Percentiles rank a stretch among this genome's conserved stretches.
Conservation (phyloP, 2,329 filamentous ascomycete species). For the Calonectria leucothoes region DNA sequence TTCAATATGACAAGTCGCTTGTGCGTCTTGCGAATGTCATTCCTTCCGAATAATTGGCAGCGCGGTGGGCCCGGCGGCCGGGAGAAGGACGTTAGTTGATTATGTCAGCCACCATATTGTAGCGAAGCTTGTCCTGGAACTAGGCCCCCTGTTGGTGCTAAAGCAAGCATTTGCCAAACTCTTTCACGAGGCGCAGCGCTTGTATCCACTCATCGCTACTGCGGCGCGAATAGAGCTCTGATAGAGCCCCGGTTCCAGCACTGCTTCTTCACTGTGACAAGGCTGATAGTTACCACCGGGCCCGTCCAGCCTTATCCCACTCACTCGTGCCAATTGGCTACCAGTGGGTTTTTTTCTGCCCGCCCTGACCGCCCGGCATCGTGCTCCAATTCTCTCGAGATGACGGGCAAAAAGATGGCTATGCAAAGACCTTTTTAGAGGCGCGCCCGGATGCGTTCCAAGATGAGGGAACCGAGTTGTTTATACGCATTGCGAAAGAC, state of each 20-base stretch:
- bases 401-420: background rate
- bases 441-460: background rate
- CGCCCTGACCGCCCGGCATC: background rate
- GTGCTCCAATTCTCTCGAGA: background rate
- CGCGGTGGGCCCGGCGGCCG: background rate
- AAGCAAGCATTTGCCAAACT: background rate
- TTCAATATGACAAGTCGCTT: background rate
- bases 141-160: background rate
- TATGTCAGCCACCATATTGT: background rate
- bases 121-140: too few species aligned
- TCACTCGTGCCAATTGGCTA: background rate
- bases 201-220: background rate
- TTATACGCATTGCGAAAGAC: slow-evolving; percentile 13
- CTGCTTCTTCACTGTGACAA: background rate
- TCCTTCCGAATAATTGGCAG: background rate
- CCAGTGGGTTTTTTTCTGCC: background rate
- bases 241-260: background rate
- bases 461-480: background rate
- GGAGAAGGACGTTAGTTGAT: background rate
- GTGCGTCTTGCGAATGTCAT: background rate
- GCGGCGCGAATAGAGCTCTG: background rate
- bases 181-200: background rate
- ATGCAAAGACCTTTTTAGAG: background rate
- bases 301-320: background rate
- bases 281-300: background rate